These are phyloP conservation scores for Fusarium buxicola DNA, from an alignment of 2,329 filamentous ascomycete species.

Conservation along the genomic window DNA sequence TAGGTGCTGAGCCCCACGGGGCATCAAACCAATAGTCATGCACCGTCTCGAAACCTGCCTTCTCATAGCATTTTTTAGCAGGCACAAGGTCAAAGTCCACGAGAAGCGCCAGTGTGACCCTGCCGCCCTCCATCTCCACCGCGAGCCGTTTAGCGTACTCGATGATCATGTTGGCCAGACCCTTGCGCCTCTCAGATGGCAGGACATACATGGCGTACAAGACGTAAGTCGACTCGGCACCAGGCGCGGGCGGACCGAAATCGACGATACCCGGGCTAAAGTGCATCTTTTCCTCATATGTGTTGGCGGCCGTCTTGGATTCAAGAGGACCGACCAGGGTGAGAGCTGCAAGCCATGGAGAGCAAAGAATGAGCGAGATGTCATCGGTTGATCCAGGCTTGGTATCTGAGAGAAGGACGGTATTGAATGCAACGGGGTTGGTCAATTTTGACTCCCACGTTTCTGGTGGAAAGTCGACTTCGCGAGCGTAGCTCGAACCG, in stretches of 20 bases:
- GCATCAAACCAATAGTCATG: conserved; percentile 31
- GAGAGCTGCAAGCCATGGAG: conserved; percentile 29
- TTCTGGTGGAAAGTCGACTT: background rate
- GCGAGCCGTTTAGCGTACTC: conserved; percentile 13
- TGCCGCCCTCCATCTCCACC: background rate
- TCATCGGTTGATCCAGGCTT: background rate
- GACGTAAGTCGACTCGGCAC: conserved; percentile 7
- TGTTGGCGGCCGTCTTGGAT: background rate
- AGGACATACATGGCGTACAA: conserved; percentile 33
- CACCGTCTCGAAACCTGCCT: conserved; percentile 24
- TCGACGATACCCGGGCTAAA: background rate
- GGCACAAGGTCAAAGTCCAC: conserved; percentile 15
- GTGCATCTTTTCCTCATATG: background rate
- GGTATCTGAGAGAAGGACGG: background rate
- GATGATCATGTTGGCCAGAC: conserved; percentile 15
- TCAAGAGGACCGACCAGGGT: conserved; percentile 20
- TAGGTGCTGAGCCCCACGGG: background rate
- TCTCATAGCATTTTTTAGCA: conserved; percentile 28
- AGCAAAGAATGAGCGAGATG: background rate
- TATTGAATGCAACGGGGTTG: conserved; percentile 13
- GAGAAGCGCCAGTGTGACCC: conserved; percentile 10
- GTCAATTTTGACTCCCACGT: conserved; percentile 17
- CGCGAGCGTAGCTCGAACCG: conserved; percentile 18
- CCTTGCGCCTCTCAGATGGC: conserved; percentile 17
- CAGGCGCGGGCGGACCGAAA: background rate